Evolutionary conservation across 768 basidiomycete genomes (phyloP), one percentile per base, ranked within the genome.

Genomic region (Xerocomus brunneocitrinus): DNA sequence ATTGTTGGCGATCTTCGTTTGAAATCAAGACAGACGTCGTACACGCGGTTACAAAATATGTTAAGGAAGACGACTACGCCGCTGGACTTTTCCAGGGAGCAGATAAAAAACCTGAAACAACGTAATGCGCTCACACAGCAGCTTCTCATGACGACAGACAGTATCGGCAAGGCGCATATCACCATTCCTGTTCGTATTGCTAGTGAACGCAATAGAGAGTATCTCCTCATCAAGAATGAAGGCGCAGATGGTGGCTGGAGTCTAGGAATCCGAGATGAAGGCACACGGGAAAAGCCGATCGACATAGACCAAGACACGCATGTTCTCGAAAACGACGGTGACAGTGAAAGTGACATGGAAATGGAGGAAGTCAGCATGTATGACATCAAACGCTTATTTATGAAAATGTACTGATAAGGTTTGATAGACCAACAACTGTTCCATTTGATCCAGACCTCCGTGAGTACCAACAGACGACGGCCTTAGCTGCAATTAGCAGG

Each of bases 1-100:
- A 95, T 99, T 59, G 85, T 98, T 32, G 95, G 95, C 49, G 97
- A 99, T 73, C 76, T 98, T 45, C 84, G 97, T 3, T 76, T 97
- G 52, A 94, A 93, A 69, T 98, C 95, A 1, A 81, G 97, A 3
- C 95, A 98, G 71, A 95, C 91, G 12, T 95, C 92, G 8, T 88
- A 95, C 72, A 84, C 83, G 31, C 89, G 97, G 4, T 73, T 98
- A 42, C 89, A 97, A 63, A 85, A 86, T 52, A 99, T 99, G 97
- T 75, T 95, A 19, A 77, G 75, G 50, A 80, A 78, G 41, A 80
- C 93, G 0, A 76, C 74, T 2, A 95, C 94, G 0, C 85, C 97
- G 0, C 75, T 98, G 50, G 97, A 98, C 68, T 99, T 99, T 67
- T 98, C 94, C 1, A 93, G 88, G 62, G 88, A 95, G 58, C 97